Conservation (phyloP, 306 rosid species). For the Canavalia ensiformis region DNA sequence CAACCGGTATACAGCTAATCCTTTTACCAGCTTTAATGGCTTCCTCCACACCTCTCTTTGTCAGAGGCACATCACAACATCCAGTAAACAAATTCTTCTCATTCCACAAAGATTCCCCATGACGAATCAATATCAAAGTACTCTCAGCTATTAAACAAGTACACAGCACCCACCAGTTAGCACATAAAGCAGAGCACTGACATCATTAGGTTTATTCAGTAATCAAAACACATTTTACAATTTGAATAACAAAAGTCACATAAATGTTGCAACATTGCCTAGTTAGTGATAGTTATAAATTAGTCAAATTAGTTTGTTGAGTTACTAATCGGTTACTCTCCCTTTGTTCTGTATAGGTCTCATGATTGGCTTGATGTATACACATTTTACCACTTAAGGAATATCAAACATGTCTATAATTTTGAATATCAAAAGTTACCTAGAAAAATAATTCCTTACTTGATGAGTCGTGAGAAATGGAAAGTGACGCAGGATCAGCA, state of each 20-base stretch:
- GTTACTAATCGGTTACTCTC: background rate
- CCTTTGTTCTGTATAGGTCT: too few relatives aligned
- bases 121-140: conserved; percentile 84
- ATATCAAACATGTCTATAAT: background rate
- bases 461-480: conserved; percentile 45
- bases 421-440: background rate
- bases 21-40: conserved; percentile 97
- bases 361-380: too few relatives aligned
- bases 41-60: conserved; percentile 90
- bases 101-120: conserved; percentile 95
- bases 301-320: background rate
- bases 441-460: conserved; percentile 22
- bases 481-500: conserved; percentile 42
- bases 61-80: conserved; percentile 95
- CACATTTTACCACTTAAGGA: background rate
- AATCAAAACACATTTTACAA: background rate
- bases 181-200: background rate
- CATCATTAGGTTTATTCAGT: background rate
- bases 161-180: conserved; percentile 14
- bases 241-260: conserved; percentile 22
- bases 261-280: background rate
- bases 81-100: conserved; percentile 97
- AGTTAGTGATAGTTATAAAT: background rate
- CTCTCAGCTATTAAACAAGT: conserved; percentile 66
- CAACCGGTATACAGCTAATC: conserved; percentile 88